phyloP scores from a whole-genome alignment of 345 rosid species.

The Adansonia digitata region DNA sequence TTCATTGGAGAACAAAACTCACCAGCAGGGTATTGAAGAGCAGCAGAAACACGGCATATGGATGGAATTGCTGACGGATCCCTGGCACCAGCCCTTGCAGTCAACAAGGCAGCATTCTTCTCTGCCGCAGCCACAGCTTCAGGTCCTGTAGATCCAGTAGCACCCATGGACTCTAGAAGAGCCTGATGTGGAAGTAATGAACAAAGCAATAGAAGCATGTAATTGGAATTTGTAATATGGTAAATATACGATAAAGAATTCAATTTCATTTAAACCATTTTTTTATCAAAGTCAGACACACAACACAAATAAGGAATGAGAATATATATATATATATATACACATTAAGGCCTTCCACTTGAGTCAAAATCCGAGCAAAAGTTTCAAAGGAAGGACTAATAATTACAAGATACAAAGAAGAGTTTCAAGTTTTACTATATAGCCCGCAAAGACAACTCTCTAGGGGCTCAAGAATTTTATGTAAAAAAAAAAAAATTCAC shows the following conservation, averaged over 20 bases:
- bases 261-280: not conserved
- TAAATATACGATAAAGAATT: not conserved
- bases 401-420: not conserved
- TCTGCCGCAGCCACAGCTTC: constrained; percentile 88
- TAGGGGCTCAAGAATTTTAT: not conserved
- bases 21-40: constrained; percentile 94
- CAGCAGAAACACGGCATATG: constrained; percentile 90
- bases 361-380: not conserved
- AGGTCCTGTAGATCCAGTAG: constrained; percentile 84
- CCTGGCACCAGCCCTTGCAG: constrained; percentile 97
- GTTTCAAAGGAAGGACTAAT: not conserved
- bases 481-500: too few relatives aligned
- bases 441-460: not conserved
- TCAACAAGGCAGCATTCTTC: constrained; percentile 85
- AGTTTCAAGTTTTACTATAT: not conserved
- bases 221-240: not conserved
- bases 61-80: constrained; percentile 99
- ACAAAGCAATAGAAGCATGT: constrained; percentile 16
- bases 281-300: not conserved
- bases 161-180: constrained; percentile 83
- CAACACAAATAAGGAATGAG: not conserved
- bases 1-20: constrained; percentile 6
- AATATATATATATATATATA: not conserved
- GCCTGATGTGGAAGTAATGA: constrained; percentile 48
- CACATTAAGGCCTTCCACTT: not conserved